Conservation (phyloP, 2,329 filamentous ascomycete species). For the Helicocarpus griseus region DNA sequence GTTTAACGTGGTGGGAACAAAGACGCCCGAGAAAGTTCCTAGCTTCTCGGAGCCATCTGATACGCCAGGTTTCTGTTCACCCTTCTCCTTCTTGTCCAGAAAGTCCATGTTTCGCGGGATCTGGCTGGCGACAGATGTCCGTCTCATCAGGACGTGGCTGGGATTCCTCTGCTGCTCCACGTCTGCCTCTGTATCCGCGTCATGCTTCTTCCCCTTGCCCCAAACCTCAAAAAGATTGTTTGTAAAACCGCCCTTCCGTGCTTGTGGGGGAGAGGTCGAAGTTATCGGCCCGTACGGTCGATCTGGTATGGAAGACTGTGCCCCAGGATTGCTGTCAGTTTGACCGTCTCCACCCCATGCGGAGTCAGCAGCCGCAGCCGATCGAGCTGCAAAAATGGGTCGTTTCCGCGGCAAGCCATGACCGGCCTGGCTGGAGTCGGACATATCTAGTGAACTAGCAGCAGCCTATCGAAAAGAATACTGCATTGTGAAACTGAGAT, state of each 20-base stretch:
- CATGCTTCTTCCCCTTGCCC: background rate
- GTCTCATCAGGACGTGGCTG: slow-evolving; percentile 6
- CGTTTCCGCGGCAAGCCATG: slow-evolving; percentile 20
- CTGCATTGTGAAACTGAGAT: slow-evolving; percentile 1
- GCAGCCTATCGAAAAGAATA: slow-evolving; percentile 1
- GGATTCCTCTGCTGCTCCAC: slow-evolving; percentile 1
- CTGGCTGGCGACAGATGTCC: slow-evolving; percentile 11
- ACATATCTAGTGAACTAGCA: background rate
- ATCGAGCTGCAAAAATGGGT: slow-evolving; percentile 31
- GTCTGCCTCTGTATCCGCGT: background rate
- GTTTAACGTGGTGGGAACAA: slow-evolving; percentile 80
- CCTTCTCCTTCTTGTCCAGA: slow-evolving; percentile 24
- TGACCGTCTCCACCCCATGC: slow-evolving; percentile 26
- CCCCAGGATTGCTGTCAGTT: slow-evolving; percentile 13
- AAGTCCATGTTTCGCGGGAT: slow-evolving; percentile 10
- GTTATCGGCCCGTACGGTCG: slow-evolving; percentile 11
- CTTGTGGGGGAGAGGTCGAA: slow-evolving; percentile 11
- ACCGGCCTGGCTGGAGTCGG: background rate
- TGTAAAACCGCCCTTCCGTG: slow-evolving; percentile 13
- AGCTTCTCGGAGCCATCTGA: slow-evolving; percentile 49
- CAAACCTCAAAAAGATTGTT: slow-evolving; percentile 1
- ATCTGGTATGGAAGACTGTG: slow-evolving; percentile 10
- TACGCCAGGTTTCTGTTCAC: slow-evolving; percentile 17
- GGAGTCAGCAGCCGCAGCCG: slow-evolving; percentile 28
- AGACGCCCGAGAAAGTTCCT: slow-evolving; percentile 68